These are phyloP conservation scores for Fusarium euwallaceae DNA, from an alignment of 2,329 filamentous ascomycete genomes.

Conservation along the genomic window DNA sequence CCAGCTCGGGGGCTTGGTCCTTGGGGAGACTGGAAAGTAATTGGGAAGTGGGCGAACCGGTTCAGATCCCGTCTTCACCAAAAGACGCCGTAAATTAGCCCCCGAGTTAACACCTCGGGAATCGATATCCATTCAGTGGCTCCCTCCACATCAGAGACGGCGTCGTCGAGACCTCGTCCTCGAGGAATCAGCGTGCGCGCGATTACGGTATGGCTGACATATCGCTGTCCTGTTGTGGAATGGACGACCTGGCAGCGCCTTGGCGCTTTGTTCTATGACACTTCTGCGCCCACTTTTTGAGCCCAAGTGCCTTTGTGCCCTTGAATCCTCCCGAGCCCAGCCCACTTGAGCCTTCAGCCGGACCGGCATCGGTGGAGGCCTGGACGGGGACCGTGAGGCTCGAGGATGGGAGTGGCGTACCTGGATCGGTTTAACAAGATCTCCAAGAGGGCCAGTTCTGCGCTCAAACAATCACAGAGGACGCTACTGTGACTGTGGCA, in stretches of 20 bases:
- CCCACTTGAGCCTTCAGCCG: conserved; percentile 21
- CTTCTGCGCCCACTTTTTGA: conserved; percentile 31
- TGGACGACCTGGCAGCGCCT: conserved; percentile 17
- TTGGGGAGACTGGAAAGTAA: neutral
- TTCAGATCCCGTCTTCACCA: neutral
- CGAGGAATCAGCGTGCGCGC: conserved; percentile 36
- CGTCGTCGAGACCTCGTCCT: conserved; percentile 7
- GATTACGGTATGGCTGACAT: conserved; percentile 40
- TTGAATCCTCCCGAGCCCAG: conserved; percentile 9
- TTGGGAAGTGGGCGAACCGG: neutral
- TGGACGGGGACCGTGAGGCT: conserved; percentile 3
- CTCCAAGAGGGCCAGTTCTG: conserved; percentile 4
- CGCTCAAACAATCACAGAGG: neutral
- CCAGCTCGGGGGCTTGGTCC: conserved; percentile 1
- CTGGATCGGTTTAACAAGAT: conserved; percentile 7
- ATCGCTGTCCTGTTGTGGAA: conserved; percentile 36
- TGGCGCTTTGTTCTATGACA: conserved; percentile 38
- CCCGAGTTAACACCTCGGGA: conserved; percentile 16
- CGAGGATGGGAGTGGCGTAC: neutral
- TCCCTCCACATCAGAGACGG: conserved; percentile 26
- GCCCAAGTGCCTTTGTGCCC: conserved; percentile 3
- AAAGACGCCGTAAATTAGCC: conserved; percentile 1
- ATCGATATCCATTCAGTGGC: conserved; percentile 11
- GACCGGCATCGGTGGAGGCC: conserved; percentile 8
- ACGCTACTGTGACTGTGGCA: conserved; percentile 18